These are phyloP conservation scores for Backusella sp. DNA, from an alignment of 192 early-diverging fungal species.

Conservation along the genomic window DNA sequence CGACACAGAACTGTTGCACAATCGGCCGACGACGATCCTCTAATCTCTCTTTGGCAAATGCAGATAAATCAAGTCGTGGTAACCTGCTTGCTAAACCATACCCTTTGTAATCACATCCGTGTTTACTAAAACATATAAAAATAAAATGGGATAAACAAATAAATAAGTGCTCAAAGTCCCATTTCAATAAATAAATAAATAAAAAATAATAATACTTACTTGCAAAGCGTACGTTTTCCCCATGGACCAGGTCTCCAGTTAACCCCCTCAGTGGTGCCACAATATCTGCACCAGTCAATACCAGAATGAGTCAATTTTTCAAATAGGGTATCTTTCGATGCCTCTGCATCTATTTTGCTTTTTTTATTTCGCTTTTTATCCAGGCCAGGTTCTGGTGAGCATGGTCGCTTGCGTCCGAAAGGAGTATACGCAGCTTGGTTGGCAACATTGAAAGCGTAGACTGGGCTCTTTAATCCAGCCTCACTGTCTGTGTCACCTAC, in stretches of 20 bases:
- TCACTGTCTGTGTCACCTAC: not conserved
- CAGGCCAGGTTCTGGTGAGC: not conserved
- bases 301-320: constrained; percentile 14
- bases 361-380: constrained; percentile 4
- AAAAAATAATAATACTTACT: constrained; percentile 45
- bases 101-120: constrained; percentile 33
- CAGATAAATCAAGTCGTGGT: constrained; percentile 25
- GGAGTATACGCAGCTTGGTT: not conserved
- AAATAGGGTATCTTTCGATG: constrained; percentile 14
- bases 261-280: constrained; percentile 82
- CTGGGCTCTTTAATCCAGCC: not conserved
- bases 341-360: not conserved
- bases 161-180: not conserved
- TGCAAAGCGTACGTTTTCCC: constrained; percentile 92
- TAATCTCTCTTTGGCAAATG: constrained; percentile 15
- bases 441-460: not conserved
- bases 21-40: constrained; percentile 17
- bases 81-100: constrained; percentile 24
- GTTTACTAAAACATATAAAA: constrained; percentile 18
- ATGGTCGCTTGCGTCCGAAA: not conserved
- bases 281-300: constrained; percentile 88
- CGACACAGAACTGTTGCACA: constrained; percentile 23
- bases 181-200: constrained; percentile 3
- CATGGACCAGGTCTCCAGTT: constrained; percentile 92
- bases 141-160: constrained; percentile 5